phyloP scores from a whole-genome alignment of 75 land plant species.

The Pinus taeda region DNA sequence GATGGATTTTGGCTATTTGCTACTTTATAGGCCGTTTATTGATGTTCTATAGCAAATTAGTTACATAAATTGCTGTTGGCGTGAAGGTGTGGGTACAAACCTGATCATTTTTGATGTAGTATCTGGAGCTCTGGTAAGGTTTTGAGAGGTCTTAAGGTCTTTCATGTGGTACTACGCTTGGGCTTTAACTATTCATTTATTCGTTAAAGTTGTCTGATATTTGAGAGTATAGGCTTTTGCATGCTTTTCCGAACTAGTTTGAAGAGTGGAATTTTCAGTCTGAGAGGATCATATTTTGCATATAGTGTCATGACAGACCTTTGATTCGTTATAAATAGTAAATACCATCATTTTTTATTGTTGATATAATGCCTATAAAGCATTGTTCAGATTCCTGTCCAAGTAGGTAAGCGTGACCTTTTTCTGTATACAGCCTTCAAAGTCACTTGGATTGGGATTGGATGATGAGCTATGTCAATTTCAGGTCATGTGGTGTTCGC shows the following conservation, averaged over 20 bases:
- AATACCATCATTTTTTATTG: background rate
- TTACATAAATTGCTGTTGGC: background rate
- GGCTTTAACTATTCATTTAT: background rate
- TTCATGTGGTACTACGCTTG: background rate
- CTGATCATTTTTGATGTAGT: background rate
- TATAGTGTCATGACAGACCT: background rate
- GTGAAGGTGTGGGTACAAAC: background rate
- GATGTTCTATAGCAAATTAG: background rate
- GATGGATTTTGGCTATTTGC: background rate
- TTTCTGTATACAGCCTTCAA: background rate
- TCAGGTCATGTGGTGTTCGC: background rate
- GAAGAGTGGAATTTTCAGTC: background rate
- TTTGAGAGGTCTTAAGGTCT: background rate
- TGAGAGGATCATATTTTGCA: background rate
- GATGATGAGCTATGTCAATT: background rate
- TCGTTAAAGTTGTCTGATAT: background rate
- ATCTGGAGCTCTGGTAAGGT: background rate
- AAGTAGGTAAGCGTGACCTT: background rate
- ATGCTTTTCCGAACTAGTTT: background rate
- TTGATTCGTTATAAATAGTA: background rate
- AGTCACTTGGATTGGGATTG: background rate
- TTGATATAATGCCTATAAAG: background rate
- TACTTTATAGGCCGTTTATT: background rate
- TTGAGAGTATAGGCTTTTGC: background rate
- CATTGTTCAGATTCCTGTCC: background rate